These are phyloP conservation scores for Seminavis robusta DNA, from an alignment of 108 stramenopile genomes.

Conservation along the genomic window DNA sequence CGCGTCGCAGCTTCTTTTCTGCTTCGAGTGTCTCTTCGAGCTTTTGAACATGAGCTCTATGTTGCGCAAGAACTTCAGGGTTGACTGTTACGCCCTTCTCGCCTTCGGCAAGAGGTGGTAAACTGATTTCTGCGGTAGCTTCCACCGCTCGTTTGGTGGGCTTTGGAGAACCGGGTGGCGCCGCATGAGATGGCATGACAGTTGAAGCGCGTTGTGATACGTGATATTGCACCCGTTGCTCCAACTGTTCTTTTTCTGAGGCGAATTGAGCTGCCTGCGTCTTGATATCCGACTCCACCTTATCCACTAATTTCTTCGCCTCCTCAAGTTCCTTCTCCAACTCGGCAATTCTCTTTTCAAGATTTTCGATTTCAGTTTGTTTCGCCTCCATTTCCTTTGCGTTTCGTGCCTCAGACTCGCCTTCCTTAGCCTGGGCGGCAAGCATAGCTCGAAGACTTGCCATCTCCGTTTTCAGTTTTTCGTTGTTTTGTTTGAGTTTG, in stretches of 20 bases:
- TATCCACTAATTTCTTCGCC: conserved; percentile 65
- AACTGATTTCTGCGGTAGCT: conserved; percentile 14
- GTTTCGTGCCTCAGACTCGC: conserved; percentile 53
- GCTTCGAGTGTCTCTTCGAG: conserved; percentile 74
- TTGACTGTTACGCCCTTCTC: conserved; percentile 39
- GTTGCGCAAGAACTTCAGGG: conserved; percentile 71
- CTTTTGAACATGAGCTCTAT: conserved; percentile 56
- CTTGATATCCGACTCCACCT: conserved; percentile 61
- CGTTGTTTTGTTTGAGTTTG: conserved; percentile 82
- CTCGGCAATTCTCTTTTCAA: conserved; percentile 74
- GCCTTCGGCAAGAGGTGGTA: conserved; percentile 4
- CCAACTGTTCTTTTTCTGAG: conserved; percentile 24
- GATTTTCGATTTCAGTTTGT: conserved; percentile 58
- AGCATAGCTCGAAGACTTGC: conserved; percentile 89
- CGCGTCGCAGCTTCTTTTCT: conserved; percentile 63
- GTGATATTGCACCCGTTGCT: conserved; percentile 6
- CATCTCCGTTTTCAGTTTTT: conserved; percentile 89
- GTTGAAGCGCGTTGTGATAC: too few relatives aligned
- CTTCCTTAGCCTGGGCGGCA: conserved; percentile 76
- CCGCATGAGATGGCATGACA: conserved; percentile 24
- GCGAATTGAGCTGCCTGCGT: conserved; percentile 33
- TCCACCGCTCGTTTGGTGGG: conserved; percentile 7
- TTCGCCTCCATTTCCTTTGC: conserved; percentile 54
- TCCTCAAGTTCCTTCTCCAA: conserved; percentile 65
- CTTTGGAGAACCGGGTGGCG: conserved; percentile 9